Evolutionary conservation across 192 early-diverging fungal species (phyloP).

Genomic region (Jimgerdemannia flammicorona): DNA sequence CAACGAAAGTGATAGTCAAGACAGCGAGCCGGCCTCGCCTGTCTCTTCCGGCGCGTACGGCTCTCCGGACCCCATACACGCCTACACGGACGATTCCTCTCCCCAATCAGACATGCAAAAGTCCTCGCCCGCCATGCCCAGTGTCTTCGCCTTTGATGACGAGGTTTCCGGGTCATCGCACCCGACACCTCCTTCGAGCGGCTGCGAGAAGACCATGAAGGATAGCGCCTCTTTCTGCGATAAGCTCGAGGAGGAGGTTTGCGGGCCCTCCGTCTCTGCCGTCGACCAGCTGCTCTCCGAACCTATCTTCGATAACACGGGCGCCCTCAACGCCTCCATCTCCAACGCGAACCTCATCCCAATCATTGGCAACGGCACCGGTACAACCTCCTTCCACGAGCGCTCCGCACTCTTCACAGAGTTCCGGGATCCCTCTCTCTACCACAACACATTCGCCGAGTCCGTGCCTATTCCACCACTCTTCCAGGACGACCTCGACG

Average conservation of each 20-base stretch:
- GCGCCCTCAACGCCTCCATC: constrained; percentile 5
- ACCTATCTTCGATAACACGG: constrained; percentile 19
- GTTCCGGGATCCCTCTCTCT: constrained; percentile 25
- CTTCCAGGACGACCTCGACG: constrained; percentile 12
- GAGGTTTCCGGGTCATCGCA: background rate
- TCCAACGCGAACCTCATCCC: background rate
- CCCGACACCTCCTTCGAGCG: background rate
- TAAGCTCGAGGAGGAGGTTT: background rate
- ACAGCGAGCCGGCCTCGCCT: constrained; percentile 2
- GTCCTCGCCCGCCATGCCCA: background rate
- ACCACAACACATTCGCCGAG: background rate
- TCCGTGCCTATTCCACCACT: constrained; percentile 9
- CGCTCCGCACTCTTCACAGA: constrained; percentile 22
- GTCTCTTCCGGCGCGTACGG: background rate
- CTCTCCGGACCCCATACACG: background rate
- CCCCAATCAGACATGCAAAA: background rate
- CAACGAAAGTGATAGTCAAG: constrained; percentile 6
- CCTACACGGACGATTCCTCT: background rate
- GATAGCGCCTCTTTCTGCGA: background rate
- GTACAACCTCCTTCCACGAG: background rate
- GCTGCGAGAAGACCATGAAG: background rate
- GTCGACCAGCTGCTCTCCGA: constrained; percentile 17
- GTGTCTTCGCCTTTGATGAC: background rate
- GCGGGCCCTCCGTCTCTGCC: background rate
- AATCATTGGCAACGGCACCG: background rate